Base-by-base conservation (phyloP, 2,329 filamentous ascomycete species). In the Fusarium beomiforme region DNA sequence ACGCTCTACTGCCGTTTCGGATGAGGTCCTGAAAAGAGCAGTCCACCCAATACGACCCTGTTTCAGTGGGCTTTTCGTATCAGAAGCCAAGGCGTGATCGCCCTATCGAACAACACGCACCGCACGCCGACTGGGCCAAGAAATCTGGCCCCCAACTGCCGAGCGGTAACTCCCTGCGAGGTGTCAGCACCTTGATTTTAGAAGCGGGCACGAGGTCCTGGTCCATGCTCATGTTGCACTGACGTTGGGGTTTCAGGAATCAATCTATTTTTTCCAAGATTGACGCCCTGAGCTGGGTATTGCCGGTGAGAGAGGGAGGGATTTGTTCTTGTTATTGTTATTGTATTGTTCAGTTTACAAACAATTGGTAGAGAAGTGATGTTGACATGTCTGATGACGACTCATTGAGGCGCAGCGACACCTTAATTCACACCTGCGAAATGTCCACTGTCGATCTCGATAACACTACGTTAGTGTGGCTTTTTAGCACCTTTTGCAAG, bases 101-200 rank as follows among this genome's bases (percentile, higher is more conserved):
- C 61, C 61, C 49, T 64, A 64, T 63, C 26, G 26, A 47, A 46
- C 41, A 39, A 46, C 24, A 43, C 37, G 36, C 29, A 29, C 26
- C 7, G 26, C 26, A 9, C 21, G 24, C 24, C 11, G 31, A 23
- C 31, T 49, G 14, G 23, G 46, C 46, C 29, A 66, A 47, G 56
- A 59, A 57, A 47, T 49, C 42, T 34, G 41, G 29, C 39, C 41
- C 44, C 62, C 49, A 73, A 75, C 67, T 75, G 67, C 73, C 71
- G 73, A 74, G 73, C 67, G 64, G 66, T 56, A 71, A 64, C 53
- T 67, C 64, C 56, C 53, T 72, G 69, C 56, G 57, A 49, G 51
- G 63, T 65, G 69, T 73, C 60, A 76, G 71, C 66, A 73, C 70
- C 63, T 73, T 76, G 73, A 67, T 67, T 73, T 65, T 29, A 36